Base-by-base conservation (phyloP, 2,329 filamentous ascomycete species). In the Cryphonectria parasitica region DNA sequence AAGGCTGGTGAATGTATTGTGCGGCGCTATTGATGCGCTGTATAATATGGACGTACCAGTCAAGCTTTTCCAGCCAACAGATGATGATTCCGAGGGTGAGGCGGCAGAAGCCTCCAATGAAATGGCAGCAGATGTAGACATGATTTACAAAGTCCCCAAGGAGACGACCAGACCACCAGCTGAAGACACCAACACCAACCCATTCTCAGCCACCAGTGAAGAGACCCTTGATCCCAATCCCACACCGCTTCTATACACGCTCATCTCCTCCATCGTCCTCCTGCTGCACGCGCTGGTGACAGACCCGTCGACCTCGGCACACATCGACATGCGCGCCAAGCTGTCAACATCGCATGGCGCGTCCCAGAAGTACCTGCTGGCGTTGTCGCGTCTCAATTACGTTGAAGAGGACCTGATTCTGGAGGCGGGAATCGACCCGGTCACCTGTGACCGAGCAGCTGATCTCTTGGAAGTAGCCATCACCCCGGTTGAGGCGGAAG, bases 361-460 rank as follows among this genome's bases (percentile, higher is more conserved):
- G 0, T 88, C 89, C 66, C 94, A 97, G 77, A 94, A 94, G 67
- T 95, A 97, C 76, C 83, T 97, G 0, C 88, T 98, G 13, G 89
- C 90, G 2, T 83, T 99, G 61, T 94, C 93, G 0, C 83, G 95
- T 58, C 82, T 98, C n/a, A 94, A 93, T 0, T 98, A 97, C 78
- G 91, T 89, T 7, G 89, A 90, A 65, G 93, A 97, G 72, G 91
- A 93, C 41, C 80, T 92, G 11, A 87, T 96, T 15, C 85, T 97
- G 39, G 94, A 98, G 80, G 84, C 85, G 1, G 91, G 91, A 0
- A 91, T 97, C 67, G 91, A 92, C 49, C 88, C 91, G 39, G 92
- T 93, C 73, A 93, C 94, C 0, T 88, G 91, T 1, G 92, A 95
- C 73, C 90, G 91, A 80, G 95, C 96, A 3, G 91, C 95, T 75